phyloP scores from a whole-genome alignment of 2,329 filamentous ascomycete species.

The Lecanosticta acicola region DNA sequence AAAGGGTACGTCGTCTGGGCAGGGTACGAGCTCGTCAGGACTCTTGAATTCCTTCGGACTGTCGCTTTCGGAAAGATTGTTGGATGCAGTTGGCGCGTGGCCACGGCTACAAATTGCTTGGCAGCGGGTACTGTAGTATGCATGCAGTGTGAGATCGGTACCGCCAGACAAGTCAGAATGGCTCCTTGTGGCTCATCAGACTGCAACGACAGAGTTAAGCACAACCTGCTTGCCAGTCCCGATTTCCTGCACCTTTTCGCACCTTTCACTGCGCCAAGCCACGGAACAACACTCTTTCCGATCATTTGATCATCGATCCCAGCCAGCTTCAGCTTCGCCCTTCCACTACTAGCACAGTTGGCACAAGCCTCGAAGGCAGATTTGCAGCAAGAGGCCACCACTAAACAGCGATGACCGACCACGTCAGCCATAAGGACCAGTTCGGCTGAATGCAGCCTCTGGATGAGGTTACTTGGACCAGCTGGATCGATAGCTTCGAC shows the following conservation, averaged over 20 bases:
- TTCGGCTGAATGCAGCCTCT: neutral
- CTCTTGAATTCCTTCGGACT: too few species aligned
- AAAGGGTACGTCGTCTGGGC: too few species aligned
- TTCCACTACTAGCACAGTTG: too few species aligned
- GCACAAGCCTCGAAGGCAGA: constrained; percentile 3
- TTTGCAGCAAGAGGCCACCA: constrained; percentile 1
- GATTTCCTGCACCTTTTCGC: constrained; percentile 1
- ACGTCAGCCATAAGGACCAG: neutral
- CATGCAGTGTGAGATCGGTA: neutral
- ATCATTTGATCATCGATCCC: neutral
- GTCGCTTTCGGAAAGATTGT: too few species aligned
- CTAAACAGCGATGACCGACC: constrained; percentile 2
- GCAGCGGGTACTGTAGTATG: too few species aligned
- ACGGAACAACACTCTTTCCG: constrained; percentile 1
- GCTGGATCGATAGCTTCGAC: neutral
- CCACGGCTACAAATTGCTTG: too few species aligned
- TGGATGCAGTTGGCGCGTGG: too few species aligned
- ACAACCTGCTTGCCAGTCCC: neutral
- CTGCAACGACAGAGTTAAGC: neutral
- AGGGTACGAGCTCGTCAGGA: too few species aligned
- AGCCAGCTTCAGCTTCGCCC: neutral
- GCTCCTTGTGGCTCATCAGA: neutral
- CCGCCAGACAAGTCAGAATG: neutral
- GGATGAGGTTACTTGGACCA: neutral
- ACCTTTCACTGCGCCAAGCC: neutral